Percentiles rank a stretch among this genome's conserved stretches.
Conservation (phyloP, 2,329 filamentous ascomycete species). For the Colletotrichum echinochloae region DNA sequence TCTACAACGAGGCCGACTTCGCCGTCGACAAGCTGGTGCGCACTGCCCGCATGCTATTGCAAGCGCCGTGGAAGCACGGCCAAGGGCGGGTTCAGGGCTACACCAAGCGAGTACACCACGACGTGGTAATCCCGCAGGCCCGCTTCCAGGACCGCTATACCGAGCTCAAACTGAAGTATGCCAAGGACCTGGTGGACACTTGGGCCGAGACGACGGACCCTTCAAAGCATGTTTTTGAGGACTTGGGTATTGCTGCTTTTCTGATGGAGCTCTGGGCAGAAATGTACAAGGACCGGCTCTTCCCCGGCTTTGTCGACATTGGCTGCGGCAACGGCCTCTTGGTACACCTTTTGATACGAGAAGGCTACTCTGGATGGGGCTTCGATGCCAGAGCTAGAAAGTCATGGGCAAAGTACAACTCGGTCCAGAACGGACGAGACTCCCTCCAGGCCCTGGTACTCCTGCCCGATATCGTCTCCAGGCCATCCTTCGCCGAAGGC, state of each 20-base stretch:
- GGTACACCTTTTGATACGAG: constrained; percentile 81
- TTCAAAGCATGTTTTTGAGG: constrained; percentile 94
- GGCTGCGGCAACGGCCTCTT: constrained; percentile 95
- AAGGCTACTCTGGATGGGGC: constrained; percentile 88
- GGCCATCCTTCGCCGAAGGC: constrained; percentile 22
- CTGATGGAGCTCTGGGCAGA: constrained; percentile 90
- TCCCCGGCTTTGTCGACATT: constrained; percentile 94
- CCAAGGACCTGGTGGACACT: constrained; percentile 72
- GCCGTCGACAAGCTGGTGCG: constrained; percentile 65
- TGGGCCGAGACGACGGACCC: constrained; percentile 94
- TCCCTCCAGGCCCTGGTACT: constrained; percentile 62
- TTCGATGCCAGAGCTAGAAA: constrained; percentile 91
- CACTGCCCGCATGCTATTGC: constrained; percentile 76
- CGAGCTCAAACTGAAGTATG: constrained; percentile 83
- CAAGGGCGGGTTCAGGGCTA: constrained; percentile 75
- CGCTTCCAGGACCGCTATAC: constrained; percentile 86
- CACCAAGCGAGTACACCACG: constrained; percentile 85
- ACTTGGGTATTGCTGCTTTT: constrained; percentile 90
- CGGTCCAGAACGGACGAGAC: constrained; percentile 25
- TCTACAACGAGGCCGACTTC: constrained; percentile 55
- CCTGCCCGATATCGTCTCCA: constrained; percentile 57
- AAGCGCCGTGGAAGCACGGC: constrained; percentile 79
- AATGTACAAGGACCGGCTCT: constrained; percentile 75
- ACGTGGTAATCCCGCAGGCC: constrained; percentile 81
- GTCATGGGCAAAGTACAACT: constrained; percentile 82